These are phyloP conservation scores for Nannizziopsis arthrosporioides DNA, from an alignment of 2,329 filamentous ascomycete genomes.

Conservation along the genomic window DNA sequence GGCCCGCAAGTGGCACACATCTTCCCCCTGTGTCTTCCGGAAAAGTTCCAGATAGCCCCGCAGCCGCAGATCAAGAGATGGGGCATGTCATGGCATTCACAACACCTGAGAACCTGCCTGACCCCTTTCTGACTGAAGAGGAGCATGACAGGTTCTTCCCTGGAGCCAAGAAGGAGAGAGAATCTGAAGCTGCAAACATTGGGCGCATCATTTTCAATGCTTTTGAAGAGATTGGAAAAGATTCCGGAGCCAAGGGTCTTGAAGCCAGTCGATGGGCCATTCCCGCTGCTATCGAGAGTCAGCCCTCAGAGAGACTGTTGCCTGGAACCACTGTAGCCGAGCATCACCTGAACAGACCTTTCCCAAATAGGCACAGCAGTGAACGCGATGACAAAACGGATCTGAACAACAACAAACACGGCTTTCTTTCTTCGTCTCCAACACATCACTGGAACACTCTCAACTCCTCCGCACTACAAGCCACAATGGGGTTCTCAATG, in stretches of 20 bases:
- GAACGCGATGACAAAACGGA: no score
- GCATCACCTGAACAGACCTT: not conserved
- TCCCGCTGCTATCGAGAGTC: not conserved
- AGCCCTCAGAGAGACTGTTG: not conserved
- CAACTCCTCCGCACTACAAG: no score
- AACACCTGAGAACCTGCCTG: not conserved
- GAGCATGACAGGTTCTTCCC: constrained; percentile 1
- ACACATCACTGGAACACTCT: no score
- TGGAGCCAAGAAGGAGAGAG: constrained; percentile 1
- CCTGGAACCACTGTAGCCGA: not conserved
- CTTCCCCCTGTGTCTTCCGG: no score
- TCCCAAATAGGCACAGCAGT: not conserved
- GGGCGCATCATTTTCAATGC: constrained; percentile 9
- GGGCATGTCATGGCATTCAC: not conserved
- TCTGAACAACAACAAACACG: not conserved
- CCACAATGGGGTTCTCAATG: no score
- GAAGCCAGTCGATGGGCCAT: constrained; percentile 13
- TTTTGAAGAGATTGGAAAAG: constrained; percentile 12
- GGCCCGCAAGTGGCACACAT: no score
- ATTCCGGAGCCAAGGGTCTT: constrained; percentile 7
- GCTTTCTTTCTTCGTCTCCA: not conserved
- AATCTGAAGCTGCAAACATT: constrained; percentile 2
- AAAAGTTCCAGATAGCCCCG: no score
- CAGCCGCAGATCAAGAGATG: no score
- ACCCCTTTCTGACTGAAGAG: not conserved